phyloP scores from a whole-genome alignment of 495 filamentous ascomycete species.

The Trichocladium antarcticum region DNA sequence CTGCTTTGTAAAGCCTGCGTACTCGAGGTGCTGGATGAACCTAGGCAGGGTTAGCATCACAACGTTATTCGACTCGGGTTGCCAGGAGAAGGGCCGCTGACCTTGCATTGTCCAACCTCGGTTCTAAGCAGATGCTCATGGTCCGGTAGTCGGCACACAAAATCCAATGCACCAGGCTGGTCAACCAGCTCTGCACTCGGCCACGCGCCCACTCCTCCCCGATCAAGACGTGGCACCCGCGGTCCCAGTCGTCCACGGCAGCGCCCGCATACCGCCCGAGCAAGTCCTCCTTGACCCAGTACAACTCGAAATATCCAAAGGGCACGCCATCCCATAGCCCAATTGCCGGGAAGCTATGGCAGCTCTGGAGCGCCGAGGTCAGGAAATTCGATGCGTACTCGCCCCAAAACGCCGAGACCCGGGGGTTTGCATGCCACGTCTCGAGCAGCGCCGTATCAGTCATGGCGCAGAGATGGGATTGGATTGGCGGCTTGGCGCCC shows the following conservation, averaged over 20 bases:
- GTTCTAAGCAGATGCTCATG: slow-evolving; percentile 71
- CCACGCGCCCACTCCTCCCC: slow-evolving; percentile 91
- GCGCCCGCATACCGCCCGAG: slow-evolving; percentile 54
- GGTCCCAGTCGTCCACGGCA: slow-evolving; percentile 64
- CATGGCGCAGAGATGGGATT: slow-evolving; percentile 27
- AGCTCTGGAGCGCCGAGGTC: slow-evolving; percentile 46
- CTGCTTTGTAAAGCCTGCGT: slow-evolving; percentile 78
- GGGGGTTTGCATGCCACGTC: slow-evolving; percentile 80
- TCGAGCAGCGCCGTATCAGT: slow-evolving; percentile 67
- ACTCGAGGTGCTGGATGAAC: slow-evolving; percentile 63
- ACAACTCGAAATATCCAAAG: slow-evolving; percentile 96
- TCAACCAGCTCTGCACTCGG: slow-evolving; percentile 68
- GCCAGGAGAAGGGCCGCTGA: slow-evolving; percentile 33
- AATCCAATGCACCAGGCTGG: slow-evolving; percentile 71
- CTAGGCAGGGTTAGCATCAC: slow-evolving; percentile 35
- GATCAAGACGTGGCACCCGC: slow-evolving; percentile 78
- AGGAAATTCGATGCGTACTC: slow-evolving; percentile 60
- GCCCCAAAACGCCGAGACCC: slow-evolving; percentile 76
- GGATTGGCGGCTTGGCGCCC: slow-evolving; percentile 27
- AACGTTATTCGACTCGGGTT: not conserved
- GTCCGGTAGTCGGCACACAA: slow-evolving; percentile 75
- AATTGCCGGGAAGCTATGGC: slow-evolving; percentile 81
- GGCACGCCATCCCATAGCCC: slow-evolving; percentile 91
- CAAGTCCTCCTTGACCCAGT: slow-evolving; percentile 93
- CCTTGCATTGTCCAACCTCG: slow-evolving; percentile 84